A percentile compares a stretch with the other conserved stretches of the same genome.
These are phyloP conservation scores for Phytophthora chlamydospora DNA, from an alignment of 352 stramenopile species.

Conservation along the genomic window DNA sequence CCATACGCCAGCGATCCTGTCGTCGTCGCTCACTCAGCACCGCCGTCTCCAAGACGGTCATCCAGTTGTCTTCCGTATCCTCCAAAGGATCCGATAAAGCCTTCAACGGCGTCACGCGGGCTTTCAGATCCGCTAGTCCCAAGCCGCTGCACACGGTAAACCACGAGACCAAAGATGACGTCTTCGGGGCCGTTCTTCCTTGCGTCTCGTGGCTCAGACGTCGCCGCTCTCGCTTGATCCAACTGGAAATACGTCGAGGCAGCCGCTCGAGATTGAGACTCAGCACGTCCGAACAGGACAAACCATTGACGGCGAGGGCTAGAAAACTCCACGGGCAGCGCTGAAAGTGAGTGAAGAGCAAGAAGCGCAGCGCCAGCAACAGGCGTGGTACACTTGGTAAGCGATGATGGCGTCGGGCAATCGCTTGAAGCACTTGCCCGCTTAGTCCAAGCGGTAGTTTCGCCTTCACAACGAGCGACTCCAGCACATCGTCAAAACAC, in stretches of 20 bases:
- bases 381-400: constrained; percentile 76
- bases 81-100: neutral
- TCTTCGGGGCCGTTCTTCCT: neutral
- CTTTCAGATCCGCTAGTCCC: constrained; percentile 36
- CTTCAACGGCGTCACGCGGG: constrained; percentile 16
- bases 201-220: constrained; percentile 18
- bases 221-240: constrained; percentile 26
- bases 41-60: constrained; percentile 40
- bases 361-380: constrained; percentile 61
- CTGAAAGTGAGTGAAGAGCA: constrained; percentile 72
- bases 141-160: constrained; percentile 42
- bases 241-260: constrained; percentile 31
- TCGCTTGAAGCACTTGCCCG: constrained; percentile 50
- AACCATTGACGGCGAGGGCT: constrained; percentile 29
- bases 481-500: constrained; percentile 76
- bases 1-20: constrained; percentile 51
- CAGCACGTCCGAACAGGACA: constrained; percentile 21
- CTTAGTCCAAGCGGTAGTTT: constrained; percentile 62
- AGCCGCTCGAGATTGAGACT: constrained; percentile 16
- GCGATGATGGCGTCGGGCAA: constrained; percentile 54
- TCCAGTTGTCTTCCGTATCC: constrained; percentile 26
- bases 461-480: constrained; percentile 69
- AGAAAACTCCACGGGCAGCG: constrained; percentile 65
- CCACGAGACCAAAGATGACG: constrained; percentile 25
- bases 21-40: constrained; percentile 31